Percentiles rank a stretch among this genome's conserved stretches.
phyloP scores from a whole-genome alignment of 108 stramenopile species.

The Skeletonema marinoi region DNA sequence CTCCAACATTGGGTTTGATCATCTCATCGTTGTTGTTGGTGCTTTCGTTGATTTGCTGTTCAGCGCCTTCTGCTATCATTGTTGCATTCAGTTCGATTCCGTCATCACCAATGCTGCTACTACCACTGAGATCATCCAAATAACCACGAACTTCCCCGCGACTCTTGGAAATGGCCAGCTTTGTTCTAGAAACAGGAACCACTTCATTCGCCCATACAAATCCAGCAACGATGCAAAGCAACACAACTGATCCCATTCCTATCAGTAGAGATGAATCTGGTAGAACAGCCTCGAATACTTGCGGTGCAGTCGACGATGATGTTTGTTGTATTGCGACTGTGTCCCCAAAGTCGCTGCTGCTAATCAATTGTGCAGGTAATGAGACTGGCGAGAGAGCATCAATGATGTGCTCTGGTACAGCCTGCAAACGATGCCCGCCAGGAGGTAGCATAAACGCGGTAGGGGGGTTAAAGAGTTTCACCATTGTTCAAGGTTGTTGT shows the following conservation, averaged over 20 bases:
- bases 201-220: conserved; percentile 73
- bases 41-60: neutral
- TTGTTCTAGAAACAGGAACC: conserved; percentile 74
- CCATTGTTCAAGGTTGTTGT: neutral
- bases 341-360: neutral
- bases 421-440: neutral
- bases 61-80: neutral
- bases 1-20: conserved; percentile 16
- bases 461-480: neutral
- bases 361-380: neutral
- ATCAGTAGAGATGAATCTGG: conserved; percentile 57
- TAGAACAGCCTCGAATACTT: conserved; percentile 55
- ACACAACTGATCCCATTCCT: conserved; percentile 62
- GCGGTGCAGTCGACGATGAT: neutral
- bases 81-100: neutral
- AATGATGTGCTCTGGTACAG: neutral
- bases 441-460: neutral
- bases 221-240: conserved; percentile 54
- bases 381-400: neutral
- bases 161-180: conserved; percentile 75
- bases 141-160: conserved; percentile 68
- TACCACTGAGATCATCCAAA: conserved; percentile 62
- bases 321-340: neutral
- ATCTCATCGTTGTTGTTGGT: neutral
- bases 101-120: conserved; percentile 6